A percentile compares a stretch with the other conserved stretches of the same genome.
phyloP scores from a whole-genome alignment of 2,329 filamentous ascomycete genomes.

The Colletotrichum chlorophyti region DNA sequence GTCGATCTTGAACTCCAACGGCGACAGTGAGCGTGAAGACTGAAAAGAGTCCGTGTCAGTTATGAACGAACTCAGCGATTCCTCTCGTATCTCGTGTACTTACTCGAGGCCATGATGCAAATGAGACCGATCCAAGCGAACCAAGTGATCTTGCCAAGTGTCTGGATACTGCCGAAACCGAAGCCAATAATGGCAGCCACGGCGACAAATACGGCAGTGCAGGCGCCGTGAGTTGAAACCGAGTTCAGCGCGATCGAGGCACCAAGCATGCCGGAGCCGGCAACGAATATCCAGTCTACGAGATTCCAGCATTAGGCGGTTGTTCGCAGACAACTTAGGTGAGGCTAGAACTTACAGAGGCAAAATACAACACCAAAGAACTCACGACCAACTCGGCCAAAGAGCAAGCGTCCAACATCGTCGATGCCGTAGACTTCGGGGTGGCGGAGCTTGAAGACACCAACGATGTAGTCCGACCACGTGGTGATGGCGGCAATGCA shows the following conservation, averaged over 20 bases:
- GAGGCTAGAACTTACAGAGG: constrained; percentile 43
- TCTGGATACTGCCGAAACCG: constrained; percentile 40
- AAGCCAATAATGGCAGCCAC: constrained; percentile 39
- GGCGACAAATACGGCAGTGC: constrained; percentile 48
- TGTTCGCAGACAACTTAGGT: no score
- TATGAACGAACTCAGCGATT: no score
- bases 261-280: constrained; percentile 50
- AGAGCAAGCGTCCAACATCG: constrained; percentile 56
- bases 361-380: constrained; percentile 43
- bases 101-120: constrained; percentile 37
- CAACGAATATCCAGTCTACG: constrained; percentile 35
- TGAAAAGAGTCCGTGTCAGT: background rate
- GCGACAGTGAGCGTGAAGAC: constrained; percentile 38
- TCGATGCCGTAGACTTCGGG: constrained; percentile 58
- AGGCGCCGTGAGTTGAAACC: constrained; percentile 45
- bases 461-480: constrained; percentile 56
- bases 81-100: no score
- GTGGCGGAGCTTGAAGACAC: constrained; percentile 57
- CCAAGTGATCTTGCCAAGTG: constrained; percentile 41
- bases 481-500: constrained; percentile 50
- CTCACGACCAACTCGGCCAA: constrained; percentile 52
- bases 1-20: constrained; percentile 38
- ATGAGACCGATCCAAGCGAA: constrained; percentile 40
- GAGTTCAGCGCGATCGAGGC: constrained; percentile 49
- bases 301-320: background rate